These are phyloP conservation scores for Aphanoascus verrucosus DNA, from an alignment of 2,329 filamentous ascomycete species.

Conservation along the genomic window DNA sequence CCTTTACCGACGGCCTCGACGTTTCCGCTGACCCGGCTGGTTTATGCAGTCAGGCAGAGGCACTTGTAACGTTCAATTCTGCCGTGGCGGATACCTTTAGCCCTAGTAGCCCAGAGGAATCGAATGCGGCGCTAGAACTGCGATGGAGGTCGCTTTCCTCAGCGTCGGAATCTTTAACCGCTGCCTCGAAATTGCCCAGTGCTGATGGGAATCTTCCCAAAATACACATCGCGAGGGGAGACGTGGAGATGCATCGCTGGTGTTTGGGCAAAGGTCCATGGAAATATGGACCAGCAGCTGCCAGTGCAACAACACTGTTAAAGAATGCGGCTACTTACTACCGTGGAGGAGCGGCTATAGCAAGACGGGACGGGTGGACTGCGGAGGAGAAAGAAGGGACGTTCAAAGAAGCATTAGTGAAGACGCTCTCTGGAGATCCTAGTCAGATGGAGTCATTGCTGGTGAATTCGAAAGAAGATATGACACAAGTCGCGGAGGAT, in stretches of 20 bases:
- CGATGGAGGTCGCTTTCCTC: constrained; percentile 45
- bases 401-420: constrained; percentile 41
- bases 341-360: constrained; percentile 40
- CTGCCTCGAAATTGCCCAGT: constrained; percentile 42
- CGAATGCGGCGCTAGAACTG: constrained; percentile 25
- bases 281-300: constrained; percentile 33
- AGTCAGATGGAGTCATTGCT: constrained; percentile 32
- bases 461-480: constrained; percentile 26
- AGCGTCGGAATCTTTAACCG: constrained; percentile 42
- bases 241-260: constrained; percentile 46
- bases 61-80: constrained; percentile 45
- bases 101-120: constrained; percentile 21
- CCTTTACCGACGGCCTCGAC: constrained; percentile 33
- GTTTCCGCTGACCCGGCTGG: constrained; percentile 38
- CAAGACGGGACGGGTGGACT: constrained; percentile 31
- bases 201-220: constrained; percentile 40
- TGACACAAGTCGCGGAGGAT: constrained; percentile 38
- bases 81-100: constrained; percentile 32
- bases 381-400: constrained; percentile 37
- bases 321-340: constrained; percentile 51
- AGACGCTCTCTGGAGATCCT: constrained; percentile 35
- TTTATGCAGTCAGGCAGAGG: constrained; percentile 47
- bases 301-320: constrained; percentile 39
- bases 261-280: constrained; percentile 40
- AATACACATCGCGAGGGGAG: constrained; percentile 46